Conservation (phyloP, 176 grass and related monocot genomes). For the Triticum aestivum region DNA sequence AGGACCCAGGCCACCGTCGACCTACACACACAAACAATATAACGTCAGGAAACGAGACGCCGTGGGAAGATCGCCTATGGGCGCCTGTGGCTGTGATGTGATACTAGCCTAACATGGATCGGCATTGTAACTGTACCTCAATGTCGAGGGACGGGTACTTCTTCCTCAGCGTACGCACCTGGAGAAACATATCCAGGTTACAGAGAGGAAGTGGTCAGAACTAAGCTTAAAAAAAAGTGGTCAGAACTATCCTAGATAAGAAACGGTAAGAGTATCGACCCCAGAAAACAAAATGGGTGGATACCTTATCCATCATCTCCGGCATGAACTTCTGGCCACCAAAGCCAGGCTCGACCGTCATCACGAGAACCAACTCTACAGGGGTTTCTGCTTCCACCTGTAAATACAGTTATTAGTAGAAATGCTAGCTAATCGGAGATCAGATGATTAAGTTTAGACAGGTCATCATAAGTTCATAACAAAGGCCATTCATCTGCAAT, state of each 20-base stretch:
- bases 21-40: slow-evolving; percentile 33
- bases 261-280: not conserved
- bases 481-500: not conserved
- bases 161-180: slow-evolving; percentile 82
- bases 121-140: slow-evolving; percentile 49
- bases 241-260: not conserved
- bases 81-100: not conserved
- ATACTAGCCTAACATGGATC: not conserved
- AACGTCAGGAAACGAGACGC: not conserved
- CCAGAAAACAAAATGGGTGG: not conserved
- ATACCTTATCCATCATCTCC: slow-evolving; percentile 97
- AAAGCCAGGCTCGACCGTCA: slow-evolving; percentile 98
- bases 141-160: slow-evolving; percentile 95
- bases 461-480: not conserved
- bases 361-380: slow-evolving; percentile 92
- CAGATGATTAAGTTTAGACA: not conserved
- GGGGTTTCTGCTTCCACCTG: slow-evolving; percentile 92
- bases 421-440: not conserved
- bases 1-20: slow-evolving; percentile 90
- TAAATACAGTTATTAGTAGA: not conserved
- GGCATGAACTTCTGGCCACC: slow-evolving; percentile 98
- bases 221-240: not conserved
- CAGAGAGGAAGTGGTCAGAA: slow-evolving; percentile 1
- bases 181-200: slow-evolving; percentile 2
- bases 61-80: not conserved